Base-by-base conservation (phyloP, 2,329 filamentous ascomycete species). In the Ilyonectria robusta region DNA sequence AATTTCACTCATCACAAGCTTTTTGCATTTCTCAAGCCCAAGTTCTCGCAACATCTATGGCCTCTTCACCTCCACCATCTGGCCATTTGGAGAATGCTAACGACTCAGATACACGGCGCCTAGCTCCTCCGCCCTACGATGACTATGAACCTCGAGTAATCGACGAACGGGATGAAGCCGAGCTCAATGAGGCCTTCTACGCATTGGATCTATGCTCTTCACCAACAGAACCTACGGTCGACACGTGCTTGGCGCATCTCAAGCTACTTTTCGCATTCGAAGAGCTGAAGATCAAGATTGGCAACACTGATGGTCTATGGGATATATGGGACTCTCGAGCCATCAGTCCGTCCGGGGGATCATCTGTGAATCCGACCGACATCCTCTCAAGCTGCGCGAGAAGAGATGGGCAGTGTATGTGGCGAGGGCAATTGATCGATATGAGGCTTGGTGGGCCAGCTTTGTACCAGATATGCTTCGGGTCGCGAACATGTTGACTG, bases 361-460 rank as follows among this genome's bases (percentile, higher is more conserved):
- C 37, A 13, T 40, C 37, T 15, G 37, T 40, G 15, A 17, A 40
- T 15, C 37, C 37, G 13, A 47, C 11, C 35, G 26, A n/a, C 9
- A 42, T 10, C 8, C 78, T 86, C 13, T 84, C 29, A 82, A 83
- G 48, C 80, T 91, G 29, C 82, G 86, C 11, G 90, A 92, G 79
- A 92, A 91, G 79, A 81, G 90, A 76, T 93, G 91, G 91, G 85
- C 86, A 0, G 77, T 92, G 19, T 92, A 89, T 74, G 84, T 92
- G 9, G 83, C 87, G 3, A 84, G 88, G 64, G 91, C 90, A 2
- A 89, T 88, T 0, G 85, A 88, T 47, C 83, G 91, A 9, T 93
- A 91, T 70, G 82, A 86, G 56, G 75, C 76, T 6, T 93, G 91
- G 91, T 90, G 87, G 84, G 37, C 37, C 11, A 40, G 37, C 37